These are phyloP conservation scores for Adansonia rubrostipa DNA, from an alignment of 441 rosid species.

Conservation along the genomic window DNA sequence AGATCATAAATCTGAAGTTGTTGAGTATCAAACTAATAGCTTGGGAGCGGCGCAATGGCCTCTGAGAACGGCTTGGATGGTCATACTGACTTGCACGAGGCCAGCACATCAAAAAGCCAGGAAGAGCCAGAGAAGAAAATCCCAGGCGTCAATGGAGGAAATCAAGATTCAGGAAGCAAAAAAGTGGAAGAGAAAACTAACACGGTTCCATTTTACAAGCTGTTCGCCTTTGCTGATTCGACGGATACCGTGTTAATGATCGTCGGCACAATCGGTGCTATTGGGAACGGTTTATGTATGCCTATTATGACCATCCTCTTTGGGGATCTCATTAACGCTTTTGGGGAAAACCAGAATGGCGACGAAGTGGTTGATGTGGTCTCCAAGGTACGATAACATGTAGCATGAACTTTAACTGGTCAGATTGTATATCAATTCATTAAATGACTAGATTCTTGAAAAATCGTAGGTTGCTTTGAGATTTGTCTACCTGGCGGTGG, in stretches of 20 bases:
- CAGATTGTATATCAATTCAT: neutral
- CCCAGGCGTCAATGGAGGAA: conserved; percentile 29
- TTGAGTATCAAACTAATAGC: neutral
- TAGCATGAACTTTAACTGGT: conserved; percentile 9
- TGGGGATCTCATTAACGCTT: conserved; percentile 49
- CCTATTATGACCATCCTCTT: conserved; percentile 60
- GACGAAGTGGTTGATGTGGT: conserved; percentile 35
- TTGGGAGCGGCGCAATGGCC: conserved; percentile 30
- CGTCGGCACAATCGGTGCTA: conserved; percentile 45
- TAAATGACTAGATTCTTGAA: neutral
- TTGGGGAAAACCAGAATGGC: conserved; percentile 45
- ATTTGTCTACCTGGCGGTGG: conserved; percentile 68
- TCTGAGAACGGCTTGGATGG: conserved; percentile 35
- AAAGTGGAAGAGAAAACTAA: conserved; percentile 34
- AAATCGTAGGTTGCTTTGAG: conserved; percentile 62
- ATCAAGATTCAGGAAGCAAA: conserved; percentile 27
- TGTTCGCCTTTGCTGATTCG: conserved; percentile 56
- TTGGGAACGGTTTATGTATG: conserved; percentile 50
- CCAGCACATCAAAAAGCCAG: conserved; percentile 40
- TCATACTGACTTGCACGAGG: conserved; percentile 33
- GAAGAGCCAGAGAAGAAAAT: conserved; percentile 30
- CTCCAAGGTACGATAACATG: conserved; percentile 42
- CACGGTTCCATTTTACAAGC: conserved; percentile 45
- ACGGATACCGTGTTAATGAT: conserved; percentile 48
- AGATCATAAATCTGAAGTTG: neutral